A percentile compares a stretch with the other conserved stretches of the same genome.
Evolutionary conservation across 2,329 filamentous ascomycete genomes (phyloP).

Genomic region (Fusarium liriodendri): DNA sequence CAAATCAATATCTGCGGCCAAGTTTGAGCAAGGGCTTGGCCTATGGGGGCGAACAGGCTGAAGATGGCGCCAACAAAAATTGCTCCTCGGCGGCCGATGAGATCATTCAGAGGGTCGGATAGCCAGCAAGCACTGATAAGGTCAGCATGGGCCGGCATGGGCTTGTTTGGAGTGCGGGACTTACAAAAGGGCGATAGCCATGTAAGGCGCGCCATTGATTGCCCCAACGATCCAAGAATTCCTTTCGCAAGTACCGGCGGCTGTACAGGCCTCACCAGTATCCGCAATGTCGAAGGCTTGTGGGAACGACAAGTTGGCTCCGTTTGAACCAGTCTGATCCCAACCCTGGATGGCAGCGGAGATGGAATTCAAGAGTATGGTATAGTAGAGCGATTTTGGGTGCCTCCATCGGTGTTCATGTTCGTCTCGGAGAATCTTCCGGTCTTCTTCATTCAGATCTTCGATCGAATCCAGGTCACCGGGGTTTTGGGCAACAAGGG

Average conservation of each 20-base stretch:
- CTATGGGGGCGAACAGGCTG: constrained; percentile 51
- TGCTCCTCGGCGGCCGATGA: constrained; percentile 73
- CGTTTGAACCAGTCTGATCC: constrained; percentile 71
- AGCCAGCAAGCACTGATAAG: constrained; percentile 8
- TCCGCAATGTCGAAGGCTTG: constrained; percentile 50
- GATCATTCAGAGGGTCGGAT: constrained; percentile 68
- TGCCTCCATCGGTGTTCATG: neutral
- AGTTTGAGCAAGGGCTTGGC: constrained; percentile 61
- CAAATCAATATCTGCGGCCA: constrained; percentile 74
- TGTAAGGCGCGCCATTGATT: constrained; percentile 46
- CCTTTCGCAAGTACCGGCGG: constrained; percentile 37
- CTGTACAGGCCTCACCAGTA: constrained; percentile 36
- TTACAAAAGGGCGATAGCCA: constrained; percentile 69
- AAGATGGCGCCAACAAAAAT: constrained; percentile 64
- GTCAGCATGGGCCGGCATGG: neutral
- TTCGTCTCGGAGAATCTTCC: neutral
- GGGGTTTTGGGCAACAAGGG: neutral
- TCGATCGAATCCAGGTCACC: neutral
- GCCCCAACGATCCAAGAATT: constrained; percentile 54
- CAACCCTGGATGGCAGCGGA: constrained; percentile 69
- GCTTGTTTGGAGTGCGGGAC: constrained; percentile 31
- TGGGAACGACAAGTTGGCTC: constrained; percentile 70
- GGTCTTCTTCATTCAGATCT: neutral
- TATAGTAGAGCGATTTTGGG: constrained; percentile 24
- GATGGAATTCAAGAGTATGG: constrained; percentile 65